Base-by-base conservation (phyloP, 257 asterid genomes). In the Thymus quinquecostatus region DNA sequence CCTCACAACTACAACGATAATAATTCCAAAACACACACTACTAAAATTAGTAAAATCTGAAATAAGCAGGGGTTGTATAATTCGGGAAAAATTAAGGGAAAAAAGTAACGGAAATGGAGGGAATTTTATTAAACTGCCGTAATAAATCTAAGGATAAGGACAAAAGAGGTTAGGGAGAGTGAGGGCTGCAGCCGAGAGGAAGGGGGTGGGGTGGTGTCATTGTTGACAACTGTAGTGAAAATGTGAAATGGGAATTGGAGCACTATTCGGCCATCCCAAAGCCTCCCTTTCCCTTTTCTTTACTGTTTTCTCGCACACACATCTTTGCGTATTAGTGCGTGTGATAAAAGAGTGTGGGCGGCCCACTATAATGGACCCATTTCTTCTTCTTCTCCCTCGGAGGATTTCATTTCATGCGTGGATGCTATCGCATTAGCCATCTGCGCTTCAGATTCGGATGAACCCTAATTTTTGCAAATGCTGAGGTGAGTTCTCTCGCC, bases 401-500 rank as follows among this genome's bases (percentile, higher is more conserved):
- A 50, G 10, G 66, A 55, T 65, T 44, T 66, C 36, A 55, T 65
- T 44, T 66, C 36, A 14, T 48, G 1, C 28, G 40, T 60, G 76
- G 75, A 71, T 55, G 53, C 8, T 75, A 11, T 58, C 61, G 14
- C 72, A 50, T 73, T 56, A 56, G 21, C 40, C 40, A 50, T 45
- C 67, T 29, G 68, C 36, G 30, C 63, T 57, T 14, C 29, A 68
- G 80, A 71, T 70, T 77, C 64, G 27, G 74, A 64, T 40, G 78
- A 82, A 80, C 87, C 83, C 84, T 75, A 83, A 65, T 75, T 77
- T 65, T 64, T 3, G 75, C 68, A 65, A 82, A 82, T 79, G 86
- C 49, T 41, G 81, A 74, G 83, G 82, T 72, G 69, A 73, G 10
- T 67, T 50, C 41, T 60, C 28, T 36, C 71, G 59, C 28, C 29